A percentile compares a stretch with the other conserved stretches of the same genome.
Conservation (phyloP, 768 basidiomycete genomes). For the Tulasnella calospora region DNA sequence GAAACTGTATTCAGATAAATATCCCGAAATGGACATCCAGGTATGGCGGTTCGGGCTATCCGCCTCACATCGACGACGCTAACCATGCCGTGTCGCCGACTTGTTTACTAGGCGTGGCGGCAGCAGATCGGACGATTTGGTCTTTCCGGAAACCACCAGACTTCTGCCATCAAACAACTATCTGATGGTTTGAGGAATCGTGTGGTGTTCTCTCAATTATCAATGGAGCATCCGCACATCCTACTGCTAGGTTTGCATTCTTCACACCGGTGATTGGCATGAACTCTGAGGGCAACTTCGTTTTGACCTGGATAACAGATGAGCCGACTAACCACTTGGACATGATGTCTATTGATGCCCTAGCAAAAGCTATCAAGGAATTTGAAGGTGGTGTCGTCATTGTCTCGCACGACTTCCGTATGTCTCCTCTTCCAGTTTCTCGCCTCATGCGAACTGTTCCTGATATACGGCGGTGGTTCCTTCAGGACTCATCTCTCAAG, state of each 20-base stretch:
- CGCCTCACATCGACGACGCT: not conserved
- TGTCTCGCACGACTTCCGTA: slow-evolving; percentile 99
- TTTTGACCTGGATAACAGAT: slow-evolving; percentile 43
- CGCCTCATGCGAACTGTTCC: not conserved
- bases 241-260: slow-evolving; percentile 64
- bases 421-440: slow-evolving; percentile 35
- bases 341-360: slow-evolving; percentile 96
- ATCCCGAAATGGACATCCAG: slow-evolving; percentile 87
- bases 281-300: slow-evolving; percentile 26
- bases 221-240: slow-evolving; percentile 97
- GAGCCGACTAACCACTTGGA: slow-evolving; percentile 98
- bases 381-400: slow-evolving; percentile 98
- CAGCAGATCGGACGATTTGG: slow-evolving; percentile 94
- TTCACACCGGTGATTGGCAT: slow-evolving; percentile 16
- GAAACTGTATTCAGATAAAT: slow-evolving; percentile 67
- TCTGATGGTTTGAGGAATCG: slow-evolving; percentile 96
- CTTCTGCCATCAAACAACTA: slow-evolving; percentile 85
- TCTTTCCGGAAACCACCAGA: slow-evolving; percentile 89
- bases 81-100: not conserved
- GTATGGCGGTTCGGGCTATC: slow-evolving; percentile 34
- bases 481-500: slow-evolving; percentile 88
- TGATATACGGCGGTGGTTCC: slow-evolving; percentile 1
- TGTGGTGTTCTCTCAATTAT: slow-evolving; percentile 92
- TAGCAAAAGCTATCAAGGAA: slow-evolving; percentile 91
- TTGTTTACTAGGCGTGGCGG: slow-evolving; percentile 69